Evolutionary conservation across 352 stramenopile species (phyloP), one percentile per base, ranked within the genome.

Genomic region (Pythium periplocum): DNA sequence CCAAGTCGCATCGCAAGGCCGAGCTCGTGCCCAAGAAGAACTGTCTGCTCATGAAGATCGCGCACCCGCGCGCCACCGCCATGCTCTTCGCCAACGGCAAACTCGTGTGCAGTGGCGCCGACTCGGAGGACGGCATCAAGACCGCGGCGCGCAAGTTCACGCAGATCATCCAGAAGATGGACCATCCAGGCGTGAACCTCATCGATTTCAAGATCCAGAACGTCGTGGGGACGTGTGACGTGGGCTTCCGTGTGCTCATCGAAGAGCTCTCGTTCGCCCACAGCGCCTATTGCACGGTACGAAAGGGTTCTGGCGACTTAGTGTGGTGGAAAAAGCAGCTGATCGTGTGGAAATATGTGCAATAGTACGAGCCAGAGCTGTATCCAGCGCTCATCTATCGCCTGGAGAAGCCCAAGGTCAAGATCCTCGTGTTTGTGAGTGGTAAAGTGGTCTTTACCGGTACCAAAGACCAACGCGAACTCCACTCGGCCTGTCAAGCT

Each of bases 381-480:
- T 99, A 99, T 63, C 96, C 97, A 9, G 97, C 97, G 41, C 71
- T 99, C 12, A 98, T 99, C 71, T 99, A 99, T 73, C 85, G 97
- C 10, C 83, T 99, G 58, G 79, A 96, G 12, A 87, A 95, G 48
- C 96, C 96, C 31, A 92, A 97, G 52, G 92, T 99, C 9, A 98
- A 99, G 48, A 81, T 99, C n/a, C 74, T 99, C 26, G 98, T 99
- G 51, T 99, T 99, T 74, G 97, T 99, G 26, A 93, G 89, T 52
- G 97, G 97, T 3, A 99, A 98, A 63, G 83, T 99, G 35, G 96
- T 99, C 7, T 95, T 98, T 60, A 98, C 95, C 0, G 95, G 96
- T 49, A 95, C 86, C 9, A 98, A 97, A 57, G 74, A 87, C 32
- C 69, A 77, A 34, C 66, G 69, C 43, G 73, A 97, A 50, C 66